phyloP scores from a whole-genome alignment of 495 filamentous ascomycete species.

The Aspergillus avenaceus region DNA sequence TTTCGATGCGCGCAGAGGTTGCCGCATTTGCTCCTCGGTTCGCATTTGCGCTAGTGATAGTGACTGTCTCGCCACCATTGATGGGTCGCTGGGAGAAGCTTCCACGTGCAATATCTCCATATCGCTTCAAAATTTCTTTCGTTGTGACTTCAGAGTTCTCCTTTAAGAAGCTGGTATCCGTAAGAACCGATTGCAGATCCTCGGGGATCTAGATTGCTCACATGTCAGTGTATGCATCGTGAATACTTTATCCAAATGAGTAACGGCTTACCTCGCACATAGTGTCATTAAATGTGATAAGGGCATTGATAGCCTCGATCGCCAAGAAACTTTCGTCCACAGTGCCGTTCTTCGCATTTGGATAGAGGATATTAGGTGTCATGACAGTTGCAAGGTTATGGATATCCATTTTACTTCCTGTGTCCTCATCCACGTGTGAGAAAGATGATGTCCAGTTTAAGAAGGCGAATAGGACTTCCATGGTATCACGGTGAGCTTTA shows the following conservation, averaged over 20 bases:
- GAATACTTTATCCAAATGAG: background rate
- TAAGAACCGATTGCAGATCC: constrained; percentile 80
- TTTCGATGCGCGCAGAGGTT: constrained; percentile 63
- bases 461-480: constrained; percentile 94
- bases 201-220: constrained; percentile 69
- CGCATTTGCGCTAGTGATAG: constrained; percentile 34
- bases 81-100: constrained; percentile 54
- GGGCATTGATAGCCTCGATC: constrained; percentile 82
- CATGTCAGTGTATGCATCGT: constrained; percentile 13
- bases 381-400: constrained; percentile 99
- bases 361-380: constrained; percentile 88
- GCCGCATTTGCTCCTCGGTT: constrained; percentile 37
- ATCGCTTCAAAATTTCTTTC: constrained; percentile 91
- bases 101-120: constrained; percentile 67
- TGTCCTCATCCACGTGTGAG: constrained; percentile 87
- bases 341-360: constrained; percentile 61
- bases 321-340: constrained; percentile 83
- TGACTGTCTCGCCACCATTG: constrained; percentile 53
- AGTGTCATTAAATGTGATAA: constrained; percentile 89
- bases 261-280: constrained; percentile 83
- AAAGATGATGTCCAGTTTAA: constrained; percentile 98
- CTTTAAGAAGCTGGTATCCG: constrained; percentile 76
- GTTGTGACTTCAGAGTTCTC: constrained; percentile 83
- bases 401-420: constrained; percentile 97
- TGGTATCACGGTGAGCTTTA: constrained; percentile 85